Evolutionary conservation across 192 early-diverging fungal species (phyloP).

Genomic region (Coemansia sp.): DNA sequence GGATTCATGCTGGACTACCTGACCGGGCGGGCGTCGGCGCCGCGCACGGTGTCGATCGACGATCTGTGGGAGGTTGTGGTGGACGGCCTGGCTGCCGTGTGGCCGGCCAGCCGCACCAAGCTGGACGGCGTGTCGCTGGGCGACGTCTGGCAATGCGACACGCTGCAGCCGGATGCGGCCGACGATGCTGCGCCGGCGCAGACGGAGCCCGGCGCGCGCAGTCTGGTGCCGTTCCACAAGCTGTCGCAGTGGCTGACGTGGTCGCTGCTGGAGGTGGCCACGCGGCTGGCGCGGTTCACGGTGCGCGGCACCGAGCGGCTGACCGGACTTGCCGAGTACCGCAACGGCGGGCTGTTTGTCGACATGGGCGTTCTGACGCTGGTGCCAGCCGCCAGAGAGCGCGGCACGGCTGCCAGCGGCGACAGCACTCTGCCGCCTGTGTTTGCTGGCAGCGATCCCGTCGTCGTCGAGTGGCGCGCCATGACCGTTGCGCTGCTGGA

Average conservation of each 20-base stretch:
- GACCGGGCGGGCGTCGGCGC: constrained; percentile 53
- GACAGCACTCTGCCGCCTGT: constrained; percentile 52
- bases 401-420: constrained; percentile 41
- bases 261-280: constrained; percentile 82
- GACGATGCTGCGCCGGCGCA: background rate
- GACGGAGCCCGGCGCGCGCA: constrained; percentile 24
- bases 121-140: constrained; percentile 79
- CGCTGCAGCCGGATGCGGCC: constrained; percentile 27
- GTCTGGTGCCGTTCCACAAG: constrained; percentile 85
- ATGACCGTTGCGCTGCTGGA: constrained; percentile 86
- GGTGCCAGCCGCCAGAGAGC: constrained; percentile 56
- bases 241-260: constrained; percentile 96
- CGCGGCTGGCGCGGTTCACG: constrained; percentile 51
- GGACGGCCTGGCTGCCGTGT: constrained; percentile 76
- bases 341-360: constrained; percentile 86
- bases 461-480: constrained; percentile 91
- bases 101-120: constrained; percentile 79
- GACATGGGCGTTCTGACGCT: constrained; percentile 78
- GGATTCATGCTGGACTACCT: constrained; percentile 84
- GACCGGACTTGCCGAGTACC: constrained; percentile 86
- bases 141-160: constrained; percentile 84
- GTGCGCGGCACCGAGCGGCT: constrained; percentile 64
- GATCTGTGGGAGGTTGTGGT: constrained; percentile 80
- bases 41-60: constrained; percentile 61
- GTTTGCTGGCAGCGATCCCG: constrained; percentile 77